phyloP scores from a whole-genome alignment of 306 rosid genomes.

The Acacia confusa region DNA sequence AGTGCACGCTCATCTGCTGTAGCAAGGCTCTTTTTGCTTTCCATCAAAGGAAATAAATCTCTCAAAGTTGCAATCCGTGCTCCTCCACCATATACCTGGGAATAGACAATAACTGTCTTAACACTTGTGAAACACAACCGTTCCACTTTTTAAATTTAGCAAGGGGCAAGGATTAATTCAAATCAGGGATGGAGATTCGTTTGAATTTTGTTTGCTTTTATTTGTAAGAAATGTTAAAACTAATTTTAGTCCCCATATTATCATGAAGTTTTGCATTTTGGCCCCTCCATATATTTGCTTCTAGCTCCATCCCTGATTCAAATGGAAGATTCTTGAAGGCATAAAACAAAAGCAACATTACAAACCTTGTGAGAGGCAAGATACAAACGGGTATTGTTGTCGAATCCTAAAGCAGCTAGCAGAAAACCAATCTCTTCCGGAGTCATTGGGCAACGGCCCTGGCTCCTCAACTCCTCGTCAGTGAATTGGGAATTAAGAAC shows the following conservation, averaged over 20 bases:
- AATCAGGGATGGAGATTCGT: background rate
- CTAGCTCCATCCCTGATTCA: background rate
- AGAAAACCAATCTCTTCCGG: slow-evolving; percentile 96
- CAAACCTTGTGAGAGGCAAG: slow-evolving; percentile 98
- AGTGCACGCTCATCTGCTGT: slow-evolving; percentile 60
- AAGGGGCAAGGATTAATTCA: background rate
- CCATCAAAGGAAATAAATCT: slow-evolving; percentile 83
- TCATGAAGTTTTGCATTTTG: background rate
- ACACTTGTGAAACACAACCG: slow-evolving; percentile 5
- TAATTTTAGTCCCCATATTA: background rate
- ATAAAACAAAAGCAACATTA: slow-evolving; percentile 22
- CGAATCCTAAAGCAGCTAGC: slow-evolving; percentile 92
- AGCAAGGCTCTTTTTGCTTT: slow-evolving; percentile 89
- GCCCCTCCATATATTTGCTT: background rate
- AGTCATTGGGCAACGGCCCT: slow-evolving; percentile 97
- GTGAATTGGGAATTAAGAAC: slow-evolving; percentile 97
- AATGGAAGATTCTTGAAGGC: background rate
- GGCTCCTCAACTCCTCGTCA: slow-evolving; percentile 87
- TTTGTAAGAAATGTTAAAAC: background rate
- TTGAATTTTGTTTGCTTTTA: background rate
- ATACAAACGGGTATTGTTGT: slow-evolving; percentile 86
- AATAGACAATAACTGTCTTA: slow-evolving; percentile 26
- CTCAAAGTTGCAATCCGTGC: slow-evolving; percentile 83
- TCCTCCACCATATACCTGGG: slow-evolving; percentile 93
- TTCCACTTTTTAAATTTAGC: background rate